Evolutionary conservation across 768 basidiomycete genomes (phyloP).

Genomic region (Cubamyces lactineus): DNA sequence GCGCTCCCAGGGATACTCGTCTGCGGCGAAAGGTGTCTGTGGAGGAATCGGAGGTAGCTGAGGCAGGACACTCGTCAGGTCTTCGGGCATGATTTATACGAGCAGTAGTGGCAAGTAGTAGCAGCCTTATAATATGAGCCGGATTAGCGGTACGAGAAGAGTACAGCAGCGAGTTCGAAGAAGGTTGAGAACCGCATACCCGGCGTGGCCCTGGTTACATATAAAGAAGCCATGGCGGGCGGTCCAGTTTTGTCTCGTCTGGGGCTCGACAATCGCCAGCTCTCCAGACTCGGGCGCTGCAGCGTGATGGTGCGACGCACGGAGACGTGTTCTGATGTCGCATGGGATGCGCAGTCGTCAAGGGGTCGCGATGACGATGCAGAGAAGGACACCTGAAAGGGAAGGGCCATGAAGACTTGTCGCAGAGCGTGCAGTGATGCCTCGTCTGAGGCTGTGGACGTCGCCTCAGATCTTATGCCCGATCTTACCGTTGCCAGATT

Average conservation of each 20-base stretch:
- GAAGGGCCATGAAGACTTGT: conserved; percentile 6
- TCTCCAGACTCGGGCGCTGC: conserved; percentile 11
- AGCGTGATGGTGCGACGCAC: conserved; percentile 8
- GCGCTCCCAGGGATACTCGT: conserved; percentile 10
- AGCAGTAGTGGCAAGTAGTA: neutral
- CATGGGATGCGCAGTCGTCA: conserved; percentile 12
- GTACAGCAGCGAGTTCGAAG: neutral
- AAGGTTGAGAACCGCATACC: conserved; percentile 15
- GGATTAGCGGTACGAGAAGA: neutral
- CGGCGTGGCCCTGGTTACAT: neutral
- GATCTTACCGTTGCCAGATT: neutral
- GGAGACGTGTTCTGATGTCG: conserved; percentile 20
- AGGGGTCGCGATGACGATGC: conserved; percentile 27
- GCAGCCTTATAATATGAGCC: neutral
- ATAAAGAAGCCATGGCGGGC: conserved; percentile 8
- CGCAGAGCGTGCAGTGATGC: conserved; percentile 5
- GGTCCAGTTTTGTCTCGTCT: conserved; percentile 25
- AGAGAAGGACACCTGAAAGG: conserved; percentile 3
- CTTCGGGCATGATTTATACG: neutral
- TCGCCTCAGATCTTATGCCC: neutral
- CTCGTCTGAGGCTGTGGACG: conserved; percentile 3
- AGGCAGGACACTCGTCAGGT: neutral
- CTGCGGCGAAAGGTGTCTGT: conserved; percentile 8
- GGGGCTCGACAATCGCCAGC: conserved; percentile 21
- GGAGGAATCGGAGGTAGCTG: conserved; percentile 11